Evolutionary conservation across 306 rosid species (phyloP).

Genomic region (Glycyrrhiza uralensis): DNA sequence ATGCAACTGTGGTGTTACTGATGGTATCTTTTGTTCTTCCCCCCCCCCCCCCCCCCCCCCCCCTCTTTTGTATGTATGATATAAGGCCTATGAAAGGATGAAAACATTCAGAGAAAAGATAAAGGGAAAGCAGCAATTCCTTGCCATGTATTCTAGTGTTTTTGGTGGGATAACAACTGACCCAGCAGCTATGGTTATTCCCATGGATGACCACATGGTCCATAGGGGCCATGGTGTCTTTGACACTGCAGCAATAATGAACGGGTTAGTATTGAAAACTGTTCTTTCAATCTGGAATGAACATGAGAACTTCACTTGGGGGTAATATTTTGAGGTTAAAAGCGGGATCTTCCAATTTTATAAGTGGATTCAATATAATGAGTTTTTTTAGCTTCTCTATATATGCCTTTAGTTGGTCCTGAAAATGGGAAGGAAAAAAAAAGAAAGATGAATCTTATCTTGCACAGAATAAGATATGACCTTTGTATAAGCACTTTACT

Average conservation of each 20-base stretch:
- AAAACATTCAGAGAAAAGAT: conserved; percentile 46
- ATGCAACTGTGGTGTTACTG: not conserved
- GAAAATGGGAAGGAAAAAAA: not conserved
- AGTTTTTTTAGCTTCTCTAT: not conserved
- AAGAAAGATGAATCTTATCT: not conserved
- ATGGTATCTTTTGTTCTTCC: not conserved
- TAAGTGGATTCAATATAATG: not conserved
- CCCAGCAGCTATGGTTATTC: conserved; percentile 80
- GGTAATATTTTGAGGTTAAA: not conserved
- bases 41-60: too few species aligned
- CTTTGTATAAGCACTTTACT: not conserved
- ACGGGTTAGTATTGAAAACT: conserved; percentile 57
- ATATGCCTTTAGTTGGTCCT: not conserved
- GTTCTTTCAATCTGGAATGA: not conserved
- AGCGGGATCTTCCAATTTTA: not conserved
- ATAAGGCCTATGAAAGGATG: conserved; percentile 60
- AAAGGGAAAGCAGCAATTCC: conserved; percentile 54
- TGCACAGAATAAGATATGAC: not conserved
- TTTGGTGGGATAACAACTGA: conserved; percentile 81
- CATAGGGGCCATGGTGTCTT: conserved; percentile 96
- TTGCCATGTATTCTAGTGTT: conserved; percentile 92
- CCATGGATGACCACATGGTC: conserved; percentile 95
- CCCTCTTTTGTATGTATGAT: conserved; percentile 17
- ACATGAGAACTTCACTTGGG: not conserved
- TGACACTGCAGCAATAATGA: conserved; percentile 80